A percentile compares a stretch with the other conserved stretches of the same genome.
Evolutionary conservation across 169 alveolate genomes (phyloP).

Genomic region (Neospora caninum): DNA sequence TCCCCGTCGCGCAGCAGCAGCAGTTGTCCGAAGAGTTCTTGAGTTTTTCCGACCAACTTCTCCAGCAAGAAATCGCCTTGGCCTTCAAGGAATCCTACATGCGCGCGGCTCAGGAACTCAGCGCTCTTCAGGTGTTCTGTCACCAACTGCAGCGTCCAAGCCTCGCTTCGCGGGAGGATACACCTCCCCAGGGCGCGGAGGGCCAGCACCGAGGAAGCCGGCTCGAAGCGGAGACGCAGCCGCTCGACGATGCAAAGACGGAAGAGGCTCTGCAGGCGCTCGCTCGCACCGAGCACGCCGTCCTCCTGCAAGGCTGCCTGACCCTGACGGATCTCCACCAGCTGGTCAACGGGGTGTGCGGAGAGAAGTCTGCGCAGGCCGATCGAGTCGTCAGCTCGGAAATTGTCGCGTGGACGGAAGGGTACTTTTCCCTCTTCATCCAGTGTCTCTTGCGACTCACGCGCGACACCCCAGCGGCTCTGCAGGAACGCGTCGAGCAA

Average conservation of each 20-base stretch:
- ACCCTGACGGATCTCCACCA: slow-evolving; percentile 59
- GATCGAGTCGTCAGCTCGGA: slow-evolving; percentile 27
- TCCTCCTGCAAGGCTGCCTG: slow-evolving; percentile 54
- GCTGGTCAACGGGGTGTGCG: slow-evolving; percentile 47
- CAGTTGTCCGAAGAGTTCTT: slow-evolving; percentile 13
- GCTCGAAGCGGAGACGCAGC: neutral
- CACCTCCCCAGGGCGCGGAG: neutral
- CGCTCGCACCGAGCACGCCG: slow-evolving; percentile 24
- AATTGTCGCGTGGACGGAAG: slow-evolving; percentile 47
- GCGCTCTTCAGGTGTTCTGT: slow-evolving; percentile 5
- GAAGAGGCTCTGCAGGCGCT: slow-evolving; percentile 24
- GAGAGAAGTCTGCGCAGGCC: neutral
- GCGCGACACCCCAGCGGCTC: slow-evolving; percentile 41
- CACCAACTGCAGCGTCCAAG: neutral
- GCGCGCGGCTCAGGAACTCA: slow-evolving; percentile 26
- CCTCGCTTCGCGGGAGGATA: neutral
- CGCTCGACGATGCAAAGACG: neutral
- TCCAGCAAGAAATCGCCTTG: neutral
- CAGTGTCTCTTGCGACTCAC: neutral
- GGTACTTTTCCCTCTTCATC: slow-evolving; percentile 39
- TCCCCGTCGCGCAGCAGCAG: slow-evolving; percentile 15
- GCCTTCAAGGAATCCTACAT: slow-evolving; percentile 18
- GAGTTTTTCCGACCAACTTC: neutral
- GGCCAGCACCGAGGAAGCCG: neutral
- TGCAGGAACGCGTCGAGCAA: slow-evolving; percentile 8